These are phyloP conservation scores for Casuarina equisetifolia DNA, from an alignment of 306 rosid species.

Conservation along the genomic window DNA sequence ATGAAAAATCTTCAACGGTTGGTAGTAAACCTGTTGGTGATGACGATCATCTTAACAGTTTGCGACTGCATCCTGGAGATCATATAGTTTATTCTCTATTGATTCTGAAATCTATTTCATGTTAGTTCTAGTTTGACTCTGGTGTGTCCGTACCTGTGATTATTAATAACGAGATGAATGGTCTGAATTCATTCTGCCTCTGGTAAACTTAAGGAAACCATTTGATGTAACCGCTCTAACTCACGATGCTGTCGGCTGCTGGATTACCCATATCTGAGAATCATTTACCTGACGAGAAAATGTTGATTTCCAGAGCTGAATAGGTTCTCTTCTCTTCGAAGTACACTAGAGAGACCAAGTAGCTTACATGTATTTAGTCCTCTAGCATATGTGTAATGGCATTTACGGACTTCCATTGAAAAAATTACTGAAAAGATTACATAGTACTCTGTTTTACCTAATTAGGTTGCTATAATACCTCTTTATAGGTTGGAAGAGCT, in stretches of 20 bases:
- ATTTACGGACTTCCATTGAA: neutral
- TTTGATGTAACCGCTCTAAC: too few relatives aligned
- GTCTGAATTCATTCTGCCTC: neutral
- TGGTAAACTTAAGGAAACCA: too few relatives aligned
- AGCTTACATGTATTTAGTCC: neutral
- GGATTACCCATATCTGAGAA: too few relatives aligned
- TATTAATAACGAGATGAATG: neutral
- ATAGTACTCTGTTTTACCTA: neutral
- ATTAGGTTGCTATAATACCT: constrained; percentile 10
- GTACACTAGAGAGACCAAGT: too few relatives aligned
- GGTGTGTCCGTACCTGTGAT: too few relatives aligned
- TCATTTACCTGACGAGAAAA: too few relatives aligned
- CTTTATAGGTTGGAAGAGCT: constrained; percentile 56
- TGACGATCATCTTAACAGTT: neutral
- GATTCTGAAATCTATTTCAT: neutral
- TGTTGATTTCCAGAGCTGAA: too few relatives aligned
- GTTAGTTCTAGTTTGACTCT: too few relatives aligned
- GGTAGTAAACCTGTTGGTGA: neutral
- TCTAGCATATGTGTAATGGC: neutral
- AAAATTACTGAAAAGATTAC: too few relatives aligned
- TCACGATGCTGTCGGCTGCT: too few relatives aligned
- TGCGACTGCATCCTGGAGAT: neutral
- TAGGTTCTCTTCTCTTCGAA: too few relatives aligned
- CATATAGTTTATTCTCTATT: neutral
- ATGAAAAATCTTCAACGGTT: neutral